Evolutionary conservation across 345 rosid species (phyloP).

Genomic region (Eucalyptus cloeziana): DNA sequence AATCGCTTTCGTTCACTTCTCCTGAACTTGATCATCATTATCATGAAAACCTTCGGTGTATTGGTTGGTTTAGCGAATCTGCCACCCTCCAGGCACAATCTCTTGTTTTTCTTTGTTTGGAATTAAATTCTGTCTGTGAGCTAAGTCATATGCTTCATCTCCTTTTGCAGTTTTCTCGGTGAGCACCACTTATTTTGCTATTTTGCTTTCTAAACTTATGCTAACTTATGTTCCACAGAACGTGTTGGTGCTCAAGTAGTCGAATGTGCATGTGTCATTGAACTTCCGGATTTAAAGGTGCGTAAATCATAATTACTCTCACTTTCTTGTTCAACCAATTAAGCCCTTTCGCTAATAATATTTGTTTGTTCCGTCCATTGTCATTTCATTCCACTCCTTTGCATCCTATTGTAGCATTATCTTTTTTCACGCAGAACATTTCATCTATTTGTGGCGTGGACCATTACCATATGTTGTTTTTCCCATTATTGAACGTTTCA

Average conservation of each 20-base stretch:
- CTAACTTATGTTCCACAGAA: slow-evolving; percentile 24
- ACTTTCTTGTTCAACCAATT: not conserved
- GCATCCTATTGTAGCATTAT: not conserved
- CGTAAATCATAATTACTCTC: not conserved
- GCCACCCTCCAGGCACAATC: not conserved
- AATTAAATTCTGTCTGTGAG: not conserved
- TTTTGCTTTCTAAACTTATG: not conserved
- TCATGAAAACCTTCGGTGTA: not conserved
- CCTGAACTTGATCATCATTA: not conserved
- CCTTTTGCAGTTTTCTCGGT: not conserved
- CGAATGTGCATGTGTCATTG: slow-evolving; percentile 84
- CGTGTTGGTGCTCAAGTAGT: slow-evolving; percentile 90
- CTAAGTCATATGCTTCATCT: not conserved
- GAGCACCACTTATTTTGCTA: not conserved
- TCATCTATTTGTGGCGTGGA: not conserved
- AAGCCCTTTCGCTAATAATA: not conserved
- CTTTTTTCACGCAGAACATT: not conserved
- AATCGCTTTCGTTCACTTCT: not conserved
- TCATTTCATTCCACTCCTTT: not conserved
- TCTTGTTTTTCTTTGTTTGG: not conserved
- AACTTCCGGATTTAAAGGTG: slow-evolving; percentile 78
- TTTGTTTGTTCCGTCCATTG: not conserved
- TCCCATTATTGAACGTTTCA: not conserved
- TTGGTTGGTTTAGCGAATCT: not conserved
- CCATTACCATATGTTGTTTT: not conserved